A percentile compares a stretch with the other conserved stretches of the same genome.
Evolutionary conservation across 2,329 filamentous ascomycete species (phyloP).

Genomic region (Phialophora macrospora): DNA sequence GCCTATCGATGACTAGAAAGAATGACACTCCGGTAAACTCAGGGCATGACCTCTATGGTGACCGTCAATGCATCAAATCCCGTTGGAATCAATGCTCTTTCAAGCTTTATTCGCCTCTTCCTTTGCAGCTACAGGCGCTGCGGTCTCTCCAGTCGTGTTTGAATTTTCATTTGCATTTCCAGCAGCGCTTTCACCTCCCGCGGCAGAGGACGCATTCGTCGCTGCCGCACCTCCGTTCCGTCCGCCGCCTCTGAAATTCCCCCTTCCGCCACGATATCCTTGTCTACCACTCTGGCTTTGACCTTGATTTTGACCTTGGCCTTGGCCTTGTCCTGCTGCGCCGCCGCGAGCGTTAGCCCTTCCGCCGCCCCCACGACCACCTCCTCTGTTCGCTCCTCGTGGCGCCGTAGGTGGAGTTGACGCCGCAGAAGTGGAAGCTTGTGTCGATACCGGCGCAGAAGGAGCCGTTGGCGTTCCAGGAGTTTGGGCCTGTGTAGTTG

Average conservation of each 20-base stretch:
- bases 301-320: slow-evolving; percentile 7
- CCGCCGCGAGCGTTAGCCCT: slow-evolving; percentile 27
- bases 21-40: not conserved
- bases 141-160: slow-evolving; percentile 1
- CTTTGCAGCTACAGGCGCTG: slow-evolving; percentile 4
- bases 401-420: slow-evolving; percentile 26
- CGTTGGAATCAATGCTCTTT: not conserved
- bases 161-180: slow-evolving; percentile 12
- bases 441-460: slow-evolving; percentile 11
- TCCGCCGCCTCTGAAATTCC: slow-evolving; percentile 11
- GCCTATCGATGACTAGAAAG: not conserved
- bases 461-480: slow-evolving; percentile 15
- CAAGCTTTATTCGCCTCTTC: slow-evolving; percentile 27
- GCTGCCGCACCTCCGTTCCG: slow-evolving; percentile 2
- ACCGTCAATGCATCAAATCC: not conserved
- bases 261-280: slow-evolving; percentile 25
- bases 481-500: not conserved
- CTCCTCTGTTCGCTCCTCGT: slow-evolving; percentile 21
- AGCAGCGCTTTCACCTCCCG: not conserved
- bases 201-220: not conserved
- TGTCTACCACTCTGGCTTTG: slow-evolving; percentile 22
- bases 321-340: slow-evolving; percentile 15
- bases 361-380: slow-evolving; percentile 38
- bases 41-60: not conserved
- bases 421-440: slow-evolving; percentile 12